Evolutionary conservation across 495 filamentous ascomycete species (phyloP).

Genomic region (Jackrogersella multiformis): DNA sequence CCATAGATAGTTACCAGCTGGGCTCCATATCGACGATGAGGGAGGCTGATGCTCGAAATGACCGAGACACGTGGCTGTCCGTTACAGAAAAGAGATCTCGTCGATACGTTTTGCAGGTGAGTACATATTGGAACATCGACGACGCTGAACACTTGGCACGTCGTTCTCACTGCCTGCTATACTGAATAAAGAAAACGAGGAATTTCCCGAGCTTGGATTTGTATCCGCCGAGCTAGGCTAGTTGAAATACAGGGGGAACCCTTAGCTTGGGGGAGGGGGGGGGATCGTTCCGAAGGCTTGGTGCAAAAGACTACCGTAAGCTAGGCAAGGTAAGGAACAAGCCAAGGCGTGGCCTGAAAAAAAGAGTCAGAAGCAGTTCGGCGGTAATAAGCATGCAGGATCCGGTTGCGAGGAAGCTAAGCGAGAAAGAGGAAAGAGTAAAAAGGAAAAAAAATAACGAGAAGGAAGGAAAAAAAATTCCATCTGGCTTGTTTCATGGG

Average conservation of each 20-base stretch:
- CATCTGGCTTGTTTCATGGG: constrained; percentile 29
- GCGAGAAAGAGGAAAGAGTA: constrained; percentile 25
- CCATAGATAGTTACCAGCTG: constrained; percentile 8
- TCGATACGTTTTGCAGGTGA: constrained; percentile 13
- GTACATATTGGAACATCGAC: not conserved
- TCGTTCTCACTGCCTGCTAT: constrained; percentile 5
- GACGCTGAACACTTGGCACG: constrained; percentile 34
- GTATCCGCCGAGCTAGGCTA: constrained; percentile 9
- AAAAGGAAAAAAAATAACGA: constrained; percentile 29
- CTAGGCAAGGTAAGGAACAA: constrained; percentile 11
- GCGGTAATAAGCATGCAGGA: constrained; percentile 7
- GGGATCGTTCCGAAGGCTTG: constrained; percentile 23
- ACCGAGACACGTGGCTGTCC: constrained; percentile 40
- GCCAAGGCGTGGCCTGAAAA: constrained; percentile 12
- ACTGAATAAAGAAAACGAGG: not conserved
- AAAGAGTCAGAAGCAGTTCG: constrained; percentile 3
- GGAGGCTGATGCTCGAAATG: constrained; percentile 35
- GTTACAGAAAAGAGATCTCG: constrained; percentile 21
- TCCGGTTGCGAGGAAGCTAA: constrained; percentile 27
- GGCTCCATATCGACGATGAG: constrained; percentile 12
- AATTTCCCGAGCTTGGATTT: not conserved
- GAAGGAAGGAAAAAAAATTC: constrained; percentile 1
- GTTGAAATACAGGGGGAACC: constrained; percentile 15
- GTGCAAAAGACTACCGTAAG: constrained; percentile 1
- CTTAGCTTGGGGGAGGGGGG: constrained; percentile 2